Conservation (phyloP, 371 early-diverging fungal species). For the Mortierella sp. region DNA sequence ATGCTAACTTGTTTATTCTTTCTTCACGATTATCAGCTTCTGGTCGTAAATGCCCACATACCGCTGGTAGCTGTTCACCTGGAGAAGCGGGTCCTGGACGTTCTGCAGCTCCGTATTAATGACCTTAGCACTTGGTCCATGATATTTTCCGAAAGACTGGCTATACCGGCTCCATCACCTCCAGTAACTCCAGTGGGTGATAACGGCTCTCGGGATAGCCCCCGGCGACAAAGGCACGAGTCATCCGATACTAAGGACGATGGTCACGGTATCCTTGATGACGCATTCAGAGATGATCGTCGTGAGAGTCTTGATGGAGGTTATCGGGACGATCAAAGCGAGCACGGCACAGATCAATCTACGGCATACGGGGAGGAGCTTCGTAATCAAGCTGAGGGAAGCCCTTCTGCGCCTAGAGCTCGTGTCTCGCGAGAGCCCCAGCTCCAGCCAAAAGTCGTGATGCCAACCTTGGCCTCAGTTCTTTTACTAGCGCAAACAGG, state of each 20-base stretch:
- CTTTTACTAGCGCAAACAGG: constrained; percentile 38
- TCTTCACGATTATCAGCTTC: constrained; percentile 53
- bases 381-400: constrained; percentile 39
- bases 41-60: constrained; percentile 76
- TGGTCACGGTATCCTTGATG: constrained; percentile 24
- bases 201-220: neutral
- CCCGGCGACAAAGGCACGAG: neutral
- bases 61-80: constrained; percentile 73
- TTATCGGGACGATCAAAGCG: constrained; percentile 46
- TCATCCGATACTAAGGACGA: constrained; percentile 17
- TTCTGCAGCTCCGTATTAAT: constrained; percentile 76
- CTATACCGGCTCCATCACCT: constrained; percentile 4
- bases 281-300: constrained; percentile 19
- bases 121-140: constrained; percentile 78
- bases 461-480: constrained; percentile 42
- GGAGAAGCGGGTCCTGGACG: constrained; percentile 72
- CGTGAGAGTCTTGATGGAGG: constrained; percentile 33
- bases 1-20: neutral
- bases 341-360: constrained; percentile 51
- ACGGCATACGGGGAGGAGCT: constrained; percentile 54
- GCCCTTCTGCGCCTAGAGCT: neutral
- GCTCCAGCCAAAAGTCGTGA: constrained; percentile 10
- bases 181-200: neutral
- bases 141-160: constrained; percentile 49
- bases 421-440: constrained; percentile 16